These are phyloP conservation scores for Fusarium acutatum DNA, from an alignment of 2,329 filamentous ascomycete species.

Conservation along the genomic window DNA sequence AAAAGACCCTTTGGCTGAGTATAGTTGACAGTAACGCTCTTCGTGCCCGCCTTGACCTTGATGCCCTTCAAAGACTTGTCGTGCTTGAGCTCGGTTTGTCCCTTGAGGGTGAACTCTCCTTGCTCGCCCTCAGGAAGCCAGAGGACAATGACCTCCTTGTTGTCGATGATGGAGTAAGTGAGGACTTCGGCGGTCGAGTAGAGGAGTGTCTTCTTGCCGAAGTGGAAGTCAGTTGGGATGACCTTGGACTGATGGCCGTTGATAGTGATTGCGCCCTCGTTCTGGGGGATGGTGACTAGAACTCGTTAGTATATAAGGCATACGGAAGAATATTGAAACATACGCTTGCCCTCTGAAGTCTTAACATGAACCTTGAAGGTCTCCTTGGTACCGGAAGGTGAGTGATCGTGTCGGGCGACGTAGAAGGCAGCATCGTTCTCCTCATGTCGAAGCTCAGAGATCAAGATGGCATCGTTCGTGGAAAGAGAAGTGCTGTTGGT, in stretches of 20 bases:
- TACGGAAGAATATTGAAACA: rapidly evolving
- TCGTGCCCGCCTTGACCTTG: slow-evolving; percentile 51
- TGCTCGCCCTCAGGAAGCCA: slow-evolving; percentile 64
- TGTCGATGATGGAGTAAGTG: slow-evolving; percentile 59
- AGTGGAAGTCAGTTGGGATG: slow-evolving; percentile 65
- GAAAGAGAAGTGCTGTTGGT: slow-evolving; percentile 45
- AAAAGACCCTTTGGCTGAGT: slow-evolving; percentile 59
- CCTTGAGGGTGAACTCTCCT: slow-evolving; percentile 62
- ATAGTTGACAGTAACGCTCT: slow-evolving; percentile 56
- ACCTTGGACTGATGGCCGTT: slow-evolving; percentile 71
- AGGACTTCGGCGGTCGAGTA: slow-evolving; percentile 66
- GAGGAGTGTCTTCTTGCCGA: slow-evolving; percentile 60
- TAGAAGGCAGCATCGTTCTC: slow-evolving; percentile 67
- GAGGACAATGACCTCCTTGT: slow-evolving; percentile 57
- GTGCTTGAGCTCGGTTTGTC: slow-evolving; percentile 24
- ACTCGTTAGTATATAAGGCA: background rate
- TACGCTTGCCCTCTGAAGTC: slow-evolving; percentile 60
- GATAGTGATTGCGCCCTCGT: slow-evolving; percentile 57
- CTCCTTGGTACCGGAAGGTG: slow-evolving; percentile 59
- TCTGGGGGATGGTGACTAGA: slow-evolving; percentile 60
- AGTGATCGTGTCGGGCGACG: slow-evolving; percentile 63
- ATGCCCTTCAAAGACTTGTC: slow-evolving; percentile 49
- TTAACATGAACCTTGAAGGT: slow-evolving; percentile 63
- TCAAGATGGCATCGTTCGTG: slow-evolving; percentile 60
- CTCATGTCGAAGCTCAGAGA: slow-evolving; percentile 66